Evolutionary conservation across 441 rosid genomes (phyloP), one percentile per base, ranked within the genome.

Genomic region (Aquilaria agallochum): DNA sequence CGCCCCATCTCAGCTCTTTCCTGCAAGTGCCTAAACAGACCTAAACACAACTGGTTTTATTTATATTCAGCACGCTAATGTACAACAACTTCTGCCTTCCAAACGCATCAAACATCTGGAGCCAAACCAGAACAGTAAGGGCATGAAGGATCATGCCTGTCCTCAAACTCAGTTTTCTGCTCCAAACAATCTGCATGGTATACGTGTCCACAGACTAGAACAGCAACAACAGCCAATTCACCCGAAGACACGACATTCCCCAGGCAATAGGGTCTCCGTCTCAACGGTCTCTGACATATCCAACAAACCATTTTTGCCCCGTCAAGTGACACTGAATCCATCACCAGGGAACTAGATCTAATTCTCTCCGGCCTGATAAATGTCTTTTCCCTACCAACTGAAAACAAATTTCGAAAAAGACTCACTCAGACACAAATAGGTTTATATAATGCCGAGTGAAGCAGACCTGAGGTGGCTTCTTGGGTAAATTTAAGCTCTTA

Each of bases 181-280:
- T 86, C 89, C 75, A 83, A 65, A 68, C 92, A 86, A 49, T 80
- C 88, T 11, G 84, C 84, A 66, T 86, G 92, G 66, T 80, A 86
- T 50, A 72, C 73, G 70, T 86, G 89, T 14, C 92, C 88, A 14
- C 92, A 86, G 9, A 77, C 88, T 64, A 83, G 65, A 72, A 86
- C 83, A 34, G 88, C 89, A 60, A 74, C 87, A 48, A 80, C 82
- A 59, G 75, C 63, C 63, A 68, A 64, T 54, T 80, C 83, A 31
- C 74, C 68, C 8, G 76, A 59, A n/a, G 81, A 69, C 46, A 68
- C 53, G 2, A 76, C 31, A 48, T 69, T 71, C 33, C 79, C 83
- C 7, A 69, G 72, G 63, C 76, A 55, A 68, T 59, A 71, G 5
- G 85, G 77, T 65, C 74, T 81, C 59, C 83, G 70, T 59, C 76